These are phyloP conservation scores for Zygosaccharomyces rouxii DNA, from an alignment of 805 yeast genomes.

Conservation along the genomic window DNA sequence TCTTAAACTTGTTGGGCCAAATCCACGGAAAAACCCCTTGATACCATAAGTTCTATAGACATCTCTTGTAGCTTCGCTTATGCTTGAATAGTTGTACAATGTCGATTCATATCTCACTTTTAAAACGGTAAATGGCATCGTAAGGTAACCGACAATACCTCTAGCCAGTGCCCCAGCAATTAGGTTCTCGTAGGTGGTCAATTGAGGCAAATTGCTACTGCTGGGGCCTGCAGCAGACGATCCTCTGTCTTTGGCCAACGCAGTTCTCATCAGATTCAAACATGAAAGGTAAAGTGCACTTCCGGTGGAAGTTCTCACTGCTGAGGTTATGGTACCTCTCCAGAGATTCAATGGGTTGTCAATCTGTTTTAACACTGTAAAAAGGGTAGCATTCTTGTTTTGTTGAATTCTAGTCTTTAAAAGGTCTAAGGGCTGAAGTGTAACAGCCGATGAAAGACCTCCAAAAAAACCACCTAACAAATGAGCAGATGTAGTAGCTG, in stretches of 20 bases:
- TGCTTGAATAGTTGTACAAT: constrained; percentile 60
- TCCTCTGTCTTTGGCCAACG: constrained; percentile 38
- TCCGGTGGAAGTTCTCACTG: constrained; percentile 84
- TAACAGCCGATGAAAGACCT: constrained; percentile 75
- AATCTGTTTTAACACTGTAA: constrained; percentile 39
- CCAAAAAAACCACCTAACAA: constrained; percentile 77
- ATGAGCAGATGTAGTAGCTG: constrained; percentile 40
- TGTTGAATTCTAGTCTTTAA: constrained; percentile 86
- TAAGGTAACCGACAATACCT: constrained; percentile 73
- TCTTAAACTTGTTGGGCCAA: constrained; percentile 77
- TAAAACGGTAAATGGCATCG: constrained; percentile 92
- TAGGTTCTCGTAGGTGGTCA: constrained; percentile 65
- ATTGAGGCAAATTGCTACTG: constrained; percentile 58
- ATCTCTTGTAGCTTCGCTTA: constrained; percentile 54
- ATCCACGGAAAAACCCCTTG: constrained; percentile 78
- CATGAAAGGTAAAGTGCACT: constrained; percentile 80
- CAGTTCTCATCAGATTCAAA: constrained; percentile 56
- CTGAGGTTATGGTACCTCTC: constrained; percentile 93
- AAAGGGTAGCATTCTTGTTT: constrained; percentile 31
- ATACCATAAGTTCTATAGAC: constrained; percentile 52
- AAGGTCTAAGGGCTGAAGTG: constrained; percentile 84
- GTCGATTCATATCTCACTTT: constrained; percentile 89
- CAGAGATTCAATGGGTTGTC: constrained; percentile 51
- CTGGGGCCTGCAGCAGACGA: constrained; percentile 9
- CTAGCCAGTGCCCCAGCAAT: constrained; percentile 74